Base-by-base conservation (phyloP, 2,329 filamentous ascomycete species). In the Pseudopithomyces chartarum region DNA sequence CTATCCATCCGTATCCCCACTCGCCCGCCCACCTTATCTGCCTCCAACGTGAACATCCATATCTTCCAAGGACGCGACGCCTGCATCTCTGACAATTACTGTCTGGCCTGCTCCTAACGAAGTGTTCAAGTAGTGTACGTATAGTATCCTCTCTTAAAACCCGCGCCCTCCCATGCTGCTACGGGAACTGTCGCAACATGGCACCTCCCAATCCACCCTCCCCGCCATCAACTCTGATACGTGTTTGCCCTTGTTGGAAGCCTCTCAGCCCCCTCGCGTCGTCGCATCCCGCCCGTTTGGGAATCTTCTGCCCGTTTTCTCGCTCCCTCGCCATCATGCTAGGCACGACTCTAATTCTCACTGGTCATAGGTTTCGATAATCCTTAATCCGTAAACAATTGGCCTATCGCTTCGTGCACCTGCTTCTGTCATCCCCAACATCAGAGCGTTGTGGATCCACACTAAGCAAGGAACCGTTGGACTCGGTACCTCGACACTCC, bases 81-180 rank as follows among this genome's bases (percentile, higher is more conserved):
- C 52, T 60, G 59, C 57, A 39, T 39, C 59, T 66, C 66, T 54
- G 58, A 65, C 62, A 58, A n/a, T 50, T 45, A 57, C 61, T 51
- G 67, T 72, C 65, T 68, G 65, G 68, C 55, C 55, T 59, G 45
- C 55, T 48, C 46, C 61, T 49, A 50, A 38, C 52, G 43, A 54
- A 50, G 88, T 69, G 80, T 89, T 54, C 53, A 26, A 53, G 65
- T 66, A 62, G 60, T 66, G 73, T 76, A 74, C 61, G 73, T 75
- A 66, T 63, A 58, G 56, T 51, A 54, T 57, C 65, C 59, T 56
- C 51, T 68, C 64, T 64, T 73, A 70, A 74, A 75, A 73, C 71
- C 66, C 60, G 44, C 52, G 58, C 57, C 60, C 59, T 57, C 57
- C 59, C 44, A 50, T 52, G 56, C 68, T 74, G 71, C 62, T 68